A percentile compares a stretch with the other conserved stretches of the same genome.
Evolutionary conservation across 257 asterid species (phyloP).

Genomic region (Solanum gandarillasii): DNA sequence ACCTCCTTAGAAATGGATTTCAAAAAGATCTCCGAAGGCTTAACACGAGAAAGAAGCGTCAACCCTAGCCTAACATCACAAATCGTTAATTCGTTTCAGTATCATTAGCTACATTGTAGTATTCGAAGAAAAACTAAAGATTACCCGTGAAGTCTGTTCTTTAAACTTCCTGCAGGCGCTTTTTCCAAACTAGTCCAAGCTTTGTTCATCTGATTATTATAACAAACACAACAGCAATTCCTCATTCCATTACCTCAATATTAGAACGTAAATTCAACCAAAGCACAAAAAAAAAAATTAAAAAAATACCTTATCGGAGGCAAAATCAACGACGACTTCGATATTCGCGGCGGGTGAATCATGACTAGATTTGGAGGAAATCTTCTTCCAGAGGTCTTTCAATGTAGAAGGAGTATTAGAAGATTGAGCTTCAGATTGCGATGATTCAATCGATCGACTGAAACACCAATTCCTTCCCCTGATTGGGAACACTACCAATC

Average conservation of each 20-base stretch:
- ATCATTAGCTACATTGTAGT: not conserved
- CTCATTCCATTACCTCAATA: not conserved
- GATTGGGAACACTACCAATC: slow-evolving; percentile 75
- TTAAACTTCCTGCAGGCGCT: slow-evolving; percentile 72
- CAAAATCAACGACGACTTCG: slow-evolving; percentile 70
- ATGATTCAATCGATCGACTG: slow-evolving; percentile 62
- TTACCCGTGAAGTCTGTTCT: slow-evolving; percentile 82
- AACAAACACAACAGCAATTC: not conserved
- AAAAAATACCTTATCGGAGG: slow-evolving; percentile 46
- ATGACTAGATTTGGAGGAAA: slow-evolving; percentile 18
- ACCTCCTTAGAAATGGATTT: slow-evolving; percentile 85
- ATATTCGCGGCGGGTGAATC: slow-evolving; percentile 26
- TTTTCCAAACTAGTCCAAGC: slow-evolving; percentile 79
- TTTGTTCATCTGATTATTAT: slow-evolving; percentile 55
- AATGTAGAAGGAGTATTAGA: slow-evolving; percentile 60
- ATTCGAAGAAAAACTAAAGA: not conserved
- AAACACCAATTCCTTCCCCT: slow-evolving; percentile 93
- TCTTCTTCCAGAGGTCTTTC: slow-evolving; percentile 43
- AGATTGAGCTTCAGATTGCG: slow-evolving; percentile 29
- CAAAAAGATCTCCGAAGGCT: slow-evolving; percentile 87
- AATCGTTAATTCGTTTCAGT: not conserved
- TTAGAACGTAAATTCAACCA: not conserved
- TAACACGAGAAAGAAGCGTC: slow-evolving; percentile 74
- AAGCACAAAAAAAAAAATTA: not conserved
- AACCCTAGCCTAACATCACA: slow-evolving; percentile 56